phyloP scores from a whole-genome alignment of 179 eudicot species.

The Silene noctiflora region DNA sequence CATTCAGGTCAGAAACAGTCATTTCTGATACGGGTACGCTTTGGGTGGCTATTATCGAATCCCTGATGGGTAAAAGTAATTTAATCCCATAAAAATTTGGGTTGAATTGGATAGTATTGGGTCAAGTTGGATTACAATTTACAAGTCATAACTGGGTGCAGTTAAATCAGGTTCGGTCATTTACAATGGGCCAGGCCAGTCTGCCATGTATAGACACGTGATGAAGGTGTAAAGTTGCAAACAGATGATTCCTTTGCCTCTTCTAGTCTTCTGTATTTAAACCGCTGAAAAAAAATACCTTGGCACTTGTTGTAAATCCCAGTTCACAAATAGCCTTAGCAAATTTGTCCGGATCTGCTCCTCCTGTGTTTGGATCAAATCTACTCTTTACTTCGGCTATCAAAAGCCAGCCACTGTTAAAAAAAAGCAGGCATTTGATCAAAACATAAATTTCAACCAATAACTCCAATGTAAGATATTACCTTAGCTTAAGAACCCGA shows the following conservation, averaged over 20 bases:
- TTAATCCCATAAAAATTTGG: neutral
- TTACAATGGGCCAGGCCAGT: neutral
- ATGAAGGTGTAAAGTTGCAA: neutral
- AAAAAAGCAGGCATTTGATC: conserved; percentile 20
- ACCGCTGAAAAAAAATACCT: conserved; percentile 36
- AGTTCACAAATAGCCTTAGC: conserved; percentile 62
- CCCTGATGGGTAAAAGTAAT: neutral
- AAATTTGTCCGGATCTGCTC: conserved; percentile 78
- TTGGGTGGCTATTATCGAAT: neutral
- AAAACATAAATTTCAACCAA: conserved; percentile 5
- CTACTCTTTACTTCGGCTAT: conserved; percentile 98
- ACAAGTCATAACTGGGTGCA: neutral
- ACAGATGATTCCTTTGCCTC: neutral
- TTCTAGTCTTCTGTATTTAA: neutral
- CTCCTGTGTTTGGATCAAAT: conserved; percentile 81
- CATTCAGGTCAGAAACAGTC: neutral
- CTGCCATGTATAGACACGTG: neutral
- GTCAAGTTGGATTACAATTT: neutral
- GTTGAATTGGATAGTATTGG: neutral
- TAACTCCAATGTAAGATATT: neutral
- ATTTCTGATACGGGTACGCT: neutral
- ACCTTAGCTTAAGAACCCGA: conserved; percentile 85
- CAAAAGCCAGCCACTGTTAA: conserved; percentile 85
- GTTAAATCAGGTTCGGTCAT: neutral
- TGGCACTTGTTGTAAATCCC: conserved; percentile 56